Evolutionary conservation across 192 early-diverging fungal species (phyloP).

Genomic region (Allomyces javanicus): DNA sequence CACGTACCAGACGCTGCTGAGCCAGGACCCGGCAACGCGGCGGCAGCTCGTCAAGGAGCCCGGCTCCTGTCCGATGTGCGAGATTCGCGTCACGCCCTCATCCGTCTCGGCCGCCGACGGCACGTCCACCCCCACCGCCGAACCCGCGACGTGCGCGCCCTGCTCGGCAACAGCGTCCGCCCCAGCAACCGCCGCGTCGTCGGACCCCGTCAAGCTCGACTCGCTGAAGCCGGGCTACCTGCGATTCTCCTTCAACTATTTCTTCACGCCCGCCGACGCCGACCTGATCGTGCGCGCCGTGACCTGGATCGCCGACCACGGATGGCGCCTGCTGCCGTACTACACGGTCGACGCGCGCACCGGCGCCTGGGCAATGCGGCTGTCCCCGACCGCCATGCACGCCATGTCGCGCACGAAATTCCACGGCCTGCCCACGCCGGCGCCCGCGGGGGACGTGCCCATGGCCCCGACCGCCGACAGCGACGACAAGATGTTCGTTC

Average conservation of each 20-base stretch:
- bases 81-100: not conserved
- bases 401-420: not conserved
- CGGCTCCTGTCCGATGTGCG: not conserved
- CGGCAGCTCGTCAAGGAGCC: not conserved
- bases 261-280: conserved; percentile 13
- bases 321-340: conserved; percentile 11
- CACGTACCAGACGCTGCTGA: no score
- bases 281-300: conserved; percentile 19
- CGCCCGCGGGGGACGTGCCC: not conserved
- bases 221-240: conserved; percentile 12
- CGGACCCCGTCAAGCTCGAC: not conserved
- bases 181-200: not conserved
- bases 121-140: not conserved
- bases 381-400: not conserved
- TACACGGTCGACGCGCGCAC: conserved; percentile 8
- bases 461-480: not conserved
- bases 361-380: conserved; percentile 10
- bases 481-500: not conserved
- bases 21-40: not conserved
- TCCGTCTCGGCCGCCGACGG: not conserved
- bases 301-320: conserved; percentile 17
- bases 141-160: not conserved
- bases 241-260: conserved; percentile 19
- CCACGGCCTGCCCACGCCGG: not conserved
- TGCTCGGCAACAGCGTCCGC: not conserved